Conservation (phyloP, 23 red algal species). For the Chondrus crispus region DNA sequence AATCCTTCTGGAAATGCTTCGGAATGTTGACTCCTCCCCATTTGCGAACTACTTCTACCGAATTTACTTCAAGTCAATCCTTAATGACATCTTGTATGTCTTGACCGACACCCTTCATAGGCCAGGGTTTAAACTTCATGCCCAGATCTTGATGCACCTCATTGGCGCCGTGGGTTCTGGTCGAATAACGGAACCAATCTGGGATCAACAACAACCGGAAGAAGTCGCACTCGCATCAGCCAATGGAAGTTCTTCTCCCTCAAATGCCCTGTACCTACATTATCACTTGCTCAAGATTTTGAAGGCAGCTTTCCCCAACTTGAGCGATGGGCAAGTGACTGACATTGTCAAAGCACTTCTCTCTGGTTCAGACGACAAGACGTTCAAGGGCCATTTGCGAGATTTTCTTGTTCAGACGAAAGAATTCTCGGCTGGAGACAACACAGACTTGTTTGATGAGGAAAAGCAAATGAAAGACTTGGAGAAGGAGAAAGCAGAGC, state of each 20-base stretch:
- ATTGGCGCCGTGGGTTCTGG: constrained; percentile 69
- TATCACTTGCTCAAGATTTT: constrained; percentile 82
- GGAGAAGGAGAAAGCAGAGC: constrained; percentile 71
- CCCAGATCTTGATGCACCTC: constrained; percentile 81
- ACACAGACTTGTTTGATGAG: constrained; percentile 95
- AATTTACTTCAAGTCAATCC: constrained; percentile 79
- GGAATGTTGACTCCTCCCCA: constrained; percentile 70
- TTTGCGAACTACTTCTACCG: constrained; percentile 87
- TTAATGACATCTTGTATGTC: constrained; percentile 94
- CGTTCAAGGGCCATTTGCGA: constrained; percentile 92
- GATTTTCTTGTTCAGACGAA: constrained; percentile 98
- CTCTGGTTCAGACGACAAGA: constrained; percentile 75
- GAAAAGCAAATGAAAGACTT: constrained; percentile 66
- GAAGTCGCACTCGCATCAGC: constrained; percentile 49
- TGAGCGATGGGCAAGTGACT: constrained; percentile 59
- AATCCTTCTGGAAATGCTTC: constrained; percentile 84
- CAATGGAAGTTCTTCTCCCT: constrained; percentile 51
- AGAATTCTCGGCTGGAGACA: constrained; percentile 94
- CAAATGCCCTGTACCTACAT: constrained; percentile 65
- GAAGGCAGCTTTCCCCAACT: constrained; percentile 87
- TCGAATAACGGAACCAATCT: constrained; percentile 83
- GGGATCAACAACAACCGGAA: constrained; percentile 51
- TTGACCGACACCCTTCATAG: constrained; percentile 93
- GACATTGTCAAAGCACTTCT: constrained; percentile 85
- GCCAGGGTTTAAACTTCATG: constrained; percentile 89